These are phyloP conservation scores for Ambrosiella xylebori DNA, from an alignment of 2,329 filamentous ascomycete species.

Conservation along the genomic window DNA sequence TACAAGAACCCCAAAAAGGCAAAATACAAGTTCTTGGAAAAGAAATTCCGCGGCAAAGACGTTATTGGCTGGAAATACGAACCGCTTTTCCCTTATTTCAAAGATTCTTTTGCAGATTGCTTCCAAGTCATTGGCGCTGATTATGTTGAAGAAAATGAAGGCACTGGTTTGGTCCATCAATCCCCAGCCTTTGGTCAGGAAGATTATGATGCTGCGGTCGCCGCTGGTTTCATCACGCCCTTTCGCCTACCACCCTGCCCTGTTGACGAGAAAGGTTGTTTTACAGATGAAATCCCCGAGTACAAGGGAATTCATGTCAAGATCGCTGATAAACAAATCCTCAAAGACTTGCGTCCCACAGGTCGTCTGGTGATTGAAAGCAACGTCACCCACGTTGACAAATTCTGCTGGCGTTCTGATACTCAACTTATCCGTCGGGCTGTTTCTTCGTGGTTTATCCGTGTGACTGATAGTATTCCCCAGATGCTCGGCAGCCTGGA, in stretches of 20 bases:
- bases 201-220: slow-evolving; percentile 52
- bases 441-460: slow-evolving; percentile 19
- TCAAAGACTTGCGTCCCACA: slow-evolving; percentile 16
- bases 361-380: slow-evolving; percentile 16
- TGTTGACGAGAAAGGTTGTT: slow-evolving; percentile 36
- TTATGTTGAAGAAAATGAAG: slow-evolving; percentile 56
- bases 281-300: slow-evolving; percentile 17
- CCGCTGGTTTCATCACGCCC: slow-evolving; percentile 46
- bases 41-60: slow-evolving; percentile 43
- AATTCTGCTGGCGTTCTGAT: slow-evolving; percentile 18
- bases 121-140: slow-evolving; percentile 51
- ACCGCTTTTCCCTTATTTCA: slow-evolving; percentile 56
- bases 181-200: slow-evolving; percentile 62
- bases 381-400: slow-evolving; percentile 16
- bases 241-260: slow-evolving; percentile 50
- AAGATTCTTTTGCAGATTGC: slow-evolving; percentile 50
- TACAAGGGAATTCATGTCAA: slow-evolving; percentile 18
- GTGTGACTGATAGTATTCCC: slow-evolving; percentile 15
- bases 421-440: slow-evolving; percentile 17
- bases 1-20: slow-evolving; percentile 67
- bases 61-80: slow-evolving; percentile 58
- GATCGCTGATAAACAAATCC: slow-evolving; percentile 17
- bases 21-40: slow-evolving; percentile 52
- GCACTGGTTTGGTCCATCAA: slow-evolving; percentile 61
- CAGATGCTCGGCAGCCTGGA: slow-evolving; percentile 16